These are phyloP conservation scores for Pichia membranifaciens DNA, from an alignment of 805 yeast genomes.

Conservation along the genomic window DNA sequence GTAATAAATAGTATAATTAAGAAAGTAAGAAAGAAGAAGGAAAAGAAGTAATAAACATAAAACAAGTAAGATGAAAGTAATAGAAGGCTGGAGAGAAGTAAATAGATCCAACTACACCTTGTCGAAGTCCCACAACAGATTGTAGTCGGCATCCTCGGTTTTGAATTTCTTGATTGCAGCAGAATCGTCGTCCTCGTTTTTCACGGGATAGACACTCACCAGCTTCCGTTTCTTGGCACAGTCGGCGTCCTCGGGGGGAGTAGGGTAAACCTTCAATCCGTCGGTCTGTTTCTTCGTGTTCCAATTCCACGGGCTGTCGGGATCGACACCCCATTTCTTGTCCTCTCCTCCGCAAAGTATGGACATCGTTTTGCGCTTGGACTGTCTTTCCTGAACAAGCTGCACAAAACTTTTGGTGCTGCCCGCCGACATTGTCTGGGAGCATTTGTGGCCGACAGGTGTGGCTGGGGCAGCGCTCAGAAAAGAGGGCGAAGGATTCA, in stretches of 20 bases:
- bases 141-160: constrained; percentile 9
- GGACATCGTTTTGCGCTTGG: background rate
- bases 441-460: background rate
- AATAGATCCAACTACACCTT: constrained; percentile 26
- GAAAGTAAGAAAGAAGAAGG: background rate
- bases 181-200: constrained; percentile 5
- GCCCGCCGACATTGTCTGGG: background rate
- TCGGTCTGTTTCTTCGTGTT: background rate
- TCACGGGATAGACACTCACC: too few relatives aligned
- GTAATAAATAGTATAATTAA: too few relatives aligned
- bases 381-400: constrained; percentile 5
- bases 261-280: constrained; percentile 22
- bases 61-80: constrained; percentile 6
- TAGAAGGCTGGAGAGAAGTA: too few relatives aligned
- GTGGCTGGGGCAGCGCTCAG: background rate
- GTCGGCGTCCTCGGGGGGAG: constrained; percentile 33
- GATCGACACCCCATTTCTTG: background rate
- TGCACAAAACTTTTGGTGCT: constrained; percentile 3
- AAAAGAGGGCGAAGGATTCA: constrained; percentile 4
- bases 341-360: background rate
- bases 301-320: background rate
- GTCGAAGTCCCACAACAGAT: constrained; percentile 26
- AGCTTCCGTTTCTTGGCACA: constrained; percentile 9
- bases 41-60: background rate
- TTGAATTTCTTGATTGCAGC: constrained; percentile 3